These are phyloP conservation scores for Toxicodendron radicans DNA, from an alignment of 345 rosid genomes.

Conservation along the genomic window DNA sequence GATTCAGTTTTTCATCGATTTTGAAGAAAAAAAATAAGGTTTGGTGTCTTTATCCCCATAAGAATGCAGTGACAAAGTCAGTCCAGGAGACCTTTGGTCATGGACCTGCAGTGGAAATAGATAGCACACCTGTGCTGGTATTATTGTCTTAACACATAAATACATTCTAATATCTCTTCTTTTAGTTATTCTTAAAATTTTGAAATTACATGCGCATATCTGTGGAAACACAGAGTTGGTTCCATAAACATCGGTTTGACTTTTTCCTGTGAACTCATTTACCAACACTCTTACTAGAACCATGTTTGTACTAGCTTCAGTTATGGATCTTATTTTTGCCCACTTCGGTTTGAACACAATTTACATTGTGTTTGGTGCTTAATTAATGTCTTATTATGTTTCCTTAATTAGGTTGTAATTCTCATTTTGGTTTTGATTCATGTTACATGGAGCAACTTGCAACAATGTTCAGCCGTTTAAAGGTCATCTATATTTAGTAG, in stretches of 20 bases:
- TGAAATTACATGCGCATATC: neutral
- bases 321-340: neutral
- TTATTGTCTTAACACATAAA: neutral
- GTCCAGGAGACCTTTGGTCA: slow-evolving; percentile 51
- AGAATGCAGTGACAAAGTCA: slow-evolving; percentile 54
- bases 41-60: slow-evolving; percentile 90
- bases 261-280: too few species aligned
- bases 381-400: slow-evolving; percentile 14
- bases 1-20: slow-evolving; percentile 17
- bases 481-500: slow-evolving; percentile 41
- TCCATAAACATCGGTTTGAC: too few species aligned
- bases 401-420: slow-evolving; percentile 19
- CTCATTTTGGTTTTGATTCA: slow-evolving; percentile 55
- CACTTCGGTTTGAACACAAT: too few species aligned
- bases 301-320: neutral
- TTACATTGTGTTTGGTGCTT: too few species aligned
- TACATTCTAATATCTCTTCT: slow-evolving; percentile 3
- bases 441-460: slow-evolving; percentile 97
- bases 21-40: slow-evolving; percentile 75
- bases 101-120: slow-evolving; percentile 34
- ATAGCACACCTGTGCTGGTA: slow-evolving; percentile 37
- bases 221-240: too few species aligned
- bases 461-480: slow-evolving; percentile 90
- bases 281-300: neutral
- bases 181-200: neutral